phyloP scores from a whole-genome alignment of 805 yeast species.

The Pichia gijzeniarum region DNA sequence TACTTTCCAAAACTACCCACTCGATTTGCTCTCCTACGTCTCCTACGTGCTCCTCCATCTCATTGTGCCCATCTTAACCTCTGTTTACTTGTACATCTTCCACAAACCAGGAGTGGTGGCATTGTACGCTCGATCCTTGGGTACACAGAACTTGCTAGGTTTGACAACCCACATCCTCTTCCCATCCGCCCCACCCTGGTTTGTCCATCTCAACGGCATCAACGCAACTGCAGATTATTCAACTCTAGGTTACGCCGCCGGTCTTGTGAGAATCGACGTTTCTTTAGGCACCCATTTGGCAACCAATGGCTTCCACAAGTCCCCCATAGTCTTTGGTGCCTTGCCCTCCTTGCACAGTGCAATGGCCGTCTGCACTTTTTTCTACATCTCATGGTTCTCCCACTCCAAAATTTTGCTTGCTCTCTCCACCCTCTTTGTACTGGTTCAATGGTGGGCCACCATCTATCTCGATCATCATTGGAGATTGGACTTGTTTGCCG shows the following conservation, averaged over 20 bases:
- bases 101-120: conserved; percentile 59
- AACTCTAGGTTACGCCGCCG: conserved; percentile 67
- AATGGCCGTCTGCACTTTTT: conserved; percentile 49
- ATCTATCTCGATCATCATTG: conserved; percentile 70
- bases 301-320: conserved; percentile 55
- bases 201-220: conserved; percentile 52
- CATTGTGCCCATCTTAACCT: conserved; percentile 53
- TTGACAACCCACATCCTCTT: conserved; percentile 52
- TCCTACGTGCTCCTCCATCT: conserved; percentile 59
- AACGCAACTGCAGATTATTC: conserved; percentile 51
- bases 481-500: conserved; percentile 54
- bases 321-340: conserved; percentile 75
- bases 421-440: conserved; percentile 38
- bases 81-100: conserved; percentile 57
- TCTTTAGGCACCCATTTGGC: conserved; percentile 56
- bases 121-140: conserved; percentile 48
- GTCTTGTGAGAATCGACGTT: conserved; percentile 56
- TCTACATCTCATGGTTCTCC: conserved; percentile 36
- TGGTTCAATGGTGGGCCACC: conserved; percentile 69
- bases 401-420: conserved; percentile 32
- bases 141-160: conserved; percentile 54
- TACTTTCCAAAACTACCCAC: conserved; percentile 31
- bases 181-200: conserved; percentile 77
- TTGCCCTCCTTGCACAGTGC: conserved; percentile 64
- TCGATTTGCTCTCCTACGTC: conserved; percentile 55